Evolutionary conservation across 768 basidiomycete species (phyloP), one percentile per base, ranked within the genome.

Genomic region (Podaxis sp.): DNA sequence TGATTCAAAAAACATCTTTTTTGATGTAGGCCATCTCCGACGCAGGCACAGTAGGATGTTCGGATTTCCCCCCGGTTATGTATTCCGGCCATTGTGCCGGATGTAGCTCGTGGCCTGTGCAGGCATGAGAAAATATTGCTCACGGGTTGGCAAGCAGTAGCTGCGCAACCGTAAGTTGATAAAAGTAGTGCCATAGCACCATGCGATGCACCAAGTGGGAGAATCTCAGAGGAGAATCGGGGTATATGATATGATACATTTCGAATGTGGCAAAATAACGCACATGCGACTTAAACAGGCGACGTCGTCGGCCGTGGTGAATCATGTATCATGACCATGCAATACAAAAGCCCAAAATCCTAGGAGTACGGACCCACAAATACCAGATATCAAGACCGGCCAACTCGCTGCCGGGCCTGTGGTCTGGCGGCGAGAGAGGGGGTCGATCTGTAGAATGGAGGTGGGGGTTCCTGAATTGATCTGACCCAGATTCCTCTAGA

Each of bases 281-380:
- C 33, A 33, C 33, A 33, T 33, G 33, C 33, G 33, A 33, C 8
- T 33, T 9, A 9, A 33, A 33, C 9, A 33, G 33, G 40, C 15
- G 40, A 42, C 12, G 40, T 42, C 17, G 44, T 49, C 46, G 57
- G 57, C 46, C 30, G 9, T 19, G 44, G 26, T 48, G 44, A 28
- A 48, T 26, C 42, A 33, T 28, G 12, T 42, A n/a, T 15, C 17
- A 30, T 30, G 28, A 30, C 6, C 6, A 30, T 30, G 28, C 28
- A 7, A 13, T 15, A 58, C 26, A 48, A 36, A 54, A 17, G 6
- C 12, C 28, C 4, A 7, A 30, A 52, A 22, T 11, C 52, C 52
- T 52, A 52, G 26, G 52, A 22, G 52, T 30, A 22, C 52, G 56
- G 56, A 57, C 56, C 39, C 56, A 57, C 56, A 57, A 39, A 22